Evolutionary conservation across 2,329 filamentous ascomycete species (phyloP).

Genomic region (Dactylonectria macrodidyma): DNA sequence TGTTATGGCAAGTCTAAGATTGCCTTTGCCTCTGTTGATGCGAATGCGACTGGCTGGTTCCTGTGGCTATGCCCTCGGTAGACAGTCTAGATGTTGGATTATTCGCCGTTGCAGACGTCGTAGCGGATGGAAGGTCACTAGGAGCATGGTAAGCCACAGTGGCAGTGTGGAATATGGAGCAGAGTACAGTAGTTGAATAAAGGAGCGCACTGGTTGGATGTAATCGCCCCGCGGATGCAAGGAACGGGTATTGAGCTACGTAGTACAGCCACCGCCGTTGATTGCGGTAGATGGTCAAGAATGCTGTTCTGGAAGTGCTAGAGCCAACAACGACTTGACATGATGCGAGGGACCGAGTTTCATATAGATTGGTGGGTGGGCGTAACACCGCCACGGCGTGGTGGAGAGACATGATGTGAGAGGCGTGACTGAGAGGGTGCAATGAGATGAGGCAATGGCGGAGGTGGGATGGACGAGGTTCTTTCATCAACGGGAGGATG

Average conservation of each 20-base stretch:
- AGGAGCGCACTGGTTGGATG: constrained; percentile 1
- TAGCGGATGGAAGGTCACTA: background rate
- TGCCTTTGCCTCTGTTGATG: background rate
- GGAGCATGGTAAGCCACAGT: constrained; percentile 12
- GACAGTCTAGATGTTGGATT: background rate
- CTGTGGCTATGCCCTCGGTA: too few species aligned
- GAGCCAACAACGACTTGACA: constrained; percentile 17
- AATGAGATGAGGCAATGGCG: too few species aligned
- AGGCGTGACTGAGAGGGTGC: background rate
- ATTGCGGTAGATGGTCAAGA: constrained; percentile 6
- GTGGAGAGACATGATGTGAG: too few species aligned
- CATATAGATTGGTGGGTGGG: constrained; percentile 8
- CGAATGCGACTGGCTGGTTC: background rate
- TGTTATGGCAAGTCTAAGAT: background rate
- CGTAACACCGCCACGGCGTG: constrained; percentile 9
- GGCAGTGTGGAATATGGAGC: constrained; percentile 13
- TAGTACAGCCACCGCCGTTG: constrained; percentile 23
- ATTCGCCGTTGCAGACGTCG: too few species aligned
- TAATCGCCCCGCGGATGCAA: constrained; percentile 25
- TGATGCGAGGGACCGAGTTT: constrained; percentile 21
- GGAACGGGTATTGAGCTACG: constrained; percentile 10
- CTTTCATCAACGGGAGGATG: background rate
- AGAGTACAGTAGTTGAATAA: background rate
- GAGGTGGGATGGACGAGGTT: background rate
- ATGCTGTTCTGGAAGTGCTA: constrained; percentile 26